phyloP scores from a whole-genome alignment of 805 yeast genomes.

The Suhomyces sp. region DNA sequence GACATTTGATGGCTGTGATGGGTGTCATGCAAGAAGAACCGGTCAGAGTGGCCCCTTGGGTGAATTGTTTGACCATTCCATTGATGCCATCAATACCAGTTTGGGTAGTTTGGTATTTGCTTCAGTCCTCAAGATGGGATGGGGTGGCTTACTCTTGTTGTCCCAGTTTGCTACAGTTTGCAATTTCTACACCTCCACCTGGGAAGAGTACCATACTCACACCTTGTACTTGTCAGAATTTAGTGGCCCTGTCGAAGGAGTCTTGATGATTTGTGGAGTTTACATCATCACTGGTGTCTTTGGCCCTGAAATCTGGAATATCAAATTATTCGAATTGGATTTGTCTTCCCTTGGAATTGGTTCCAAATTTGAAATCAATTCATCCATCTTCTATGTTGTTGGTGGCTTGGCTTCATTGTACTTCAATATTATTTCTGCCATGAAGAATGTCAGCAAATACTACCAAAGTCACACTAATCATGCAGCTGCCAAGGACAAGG shows the following conservation, averaged over 20 bases:
- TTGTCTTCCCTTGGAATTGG: slow-evolving; percentile 32
- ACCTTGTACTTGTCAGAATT: slow-evolving; percentile 71
- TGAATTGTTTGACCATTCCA: slow-evolving; percentile 89
- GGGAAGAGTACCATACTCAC: slow-evolving; percentile 96
- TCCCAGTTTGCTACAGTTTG: slow-evolving; percentile 73
- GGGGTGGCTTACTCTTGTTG: slow-evolving; percentile 56
- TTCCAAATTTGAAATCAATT: slow-evolving; percentile 32
- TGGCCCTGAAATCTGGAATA: slow-evolving; percentile 72
- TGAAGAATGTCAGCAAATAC: slow-evolving; percentile 53
- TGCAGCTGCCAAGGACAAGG: slow-evolving; percentile 28
- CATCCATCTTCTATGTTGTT: slow-evolving; percentile 44
- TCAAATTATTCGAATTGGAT: slow-evolving; percentile 40
- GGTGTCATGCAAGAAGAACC: slow-evolving; percentile 91
- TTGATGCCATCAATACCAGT: slow-evolving; percentile 73
- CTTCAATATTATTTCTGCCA: slow-evolving; percentile 69
- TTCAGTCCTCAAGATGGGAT: slow-evolving; percentile 76
- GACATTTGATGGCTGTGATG: slow-evolving; percentile 95
- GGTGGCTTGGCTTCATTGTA: slow-evolving; percentile 55
- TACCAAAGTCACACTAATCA: slow-evolving; percentile 34
- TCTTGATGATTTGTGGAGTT: slow-evolving; percentile 56
- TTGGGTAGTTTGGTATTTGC: slow-evolving; percentile 72
- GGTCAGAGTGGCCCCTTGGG: slow-evolving; percentile 96
- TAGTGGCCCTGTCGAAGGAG: slow-evolving; percentile 96
- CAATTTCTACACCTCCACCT: slow-evolving; percentile 85
- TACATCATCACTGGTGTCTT: slow-evolving; percentile 62